Conservation (phyloP, 2,329 filamentous ascomycete species). For the Drechslerella stenobrocha region DNA sequence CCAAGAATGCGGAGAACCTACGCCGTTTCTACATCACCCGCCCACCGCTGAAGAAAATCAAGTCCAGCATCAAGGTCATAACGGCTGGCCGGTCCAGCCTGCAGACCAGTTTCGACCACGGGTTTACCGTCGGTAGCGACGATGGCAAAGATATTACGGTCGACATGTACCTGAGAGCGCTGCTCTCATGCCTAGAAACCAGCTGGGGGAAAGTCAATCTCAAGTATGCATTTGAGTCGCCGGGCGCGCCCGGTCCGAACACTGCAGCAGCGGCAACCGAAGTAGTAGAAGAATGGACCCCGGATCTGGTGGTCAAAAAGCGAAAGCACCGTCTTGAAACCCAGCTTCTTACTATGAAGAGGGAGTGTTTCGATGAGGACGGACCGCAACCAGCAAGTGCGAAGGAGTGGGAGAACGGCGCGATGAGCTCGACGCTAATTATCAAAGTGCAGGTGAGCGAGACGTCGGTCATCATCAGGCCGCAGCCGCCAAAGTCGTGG, state of each 20-base stretch:
- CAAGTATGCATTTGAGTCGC: not conserved
- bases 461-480: conserved; percentile 2
- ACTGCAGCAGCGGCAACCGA: not conserved
- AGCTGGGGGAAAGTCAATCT: conserved; percentile 38
- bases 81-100: conserved; percentile 28
- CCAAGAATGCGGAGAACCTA: conserved; percentile 23
- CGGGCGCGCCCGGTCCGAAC: not conserved
- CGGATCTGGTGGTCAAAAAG: conserved; percentile 8
- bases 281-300: conserved; percentile 3
- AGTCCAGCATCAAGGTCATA: conserved; percentile 38
- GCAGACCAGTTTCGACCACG: conserved; percentile 24
- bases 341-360: conserved; percentile 45
- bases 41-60: conserved; percentile 37
- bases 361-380: conserved; percentile 33
- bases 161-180: conserved; percentile 23
- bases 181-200: conserved; percentile 29
- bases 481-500: conserved; percentile 1
- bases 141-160: conserved; percentile 29
- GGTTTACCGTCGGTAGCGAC: conserved; percentile 18
- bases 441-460: conserved; percentile 40
- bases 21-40: conserved; percentile 33
- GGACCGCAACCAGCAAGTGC: conserved; percentile 5
- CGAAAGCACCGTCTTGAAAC: conserved; percentile 41
- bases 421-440: conserved; percentile 41
- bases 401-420: conserved; percentile 39